A percentile compares a stretch with the other conserved stretches of the same genome.
Conservation (phyloP, 1,284 basidiomycete genomes). For the Mycosarcoma maydis region DNA sequence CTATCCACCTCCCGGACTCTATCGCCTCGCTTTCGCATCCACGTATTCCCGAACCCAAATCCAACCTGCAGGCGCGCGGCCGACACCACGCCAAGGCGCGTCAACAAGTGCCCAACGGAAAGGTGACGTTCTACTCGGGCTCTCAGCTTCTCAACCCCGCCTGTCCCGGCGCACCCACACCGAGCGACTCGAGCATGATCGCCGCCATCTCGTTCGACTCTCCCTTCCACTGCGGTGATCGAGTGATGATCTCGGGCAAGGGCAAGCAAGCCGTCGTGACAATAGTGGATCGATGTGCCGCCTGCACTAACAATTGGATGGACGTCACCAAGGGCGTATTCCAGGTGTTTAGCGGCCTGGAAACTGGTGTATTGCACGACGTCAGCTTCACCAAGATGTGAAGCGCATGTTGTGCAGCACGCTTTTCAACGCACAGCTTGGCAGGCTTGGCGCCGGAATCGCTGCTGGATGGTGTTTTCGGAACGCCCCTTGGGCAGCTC, state of each 20-base stretch:
- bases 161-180: conserved; percentile 13
- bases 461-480: not conserved
- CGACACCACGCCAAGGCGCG: conserved; percentile 12
- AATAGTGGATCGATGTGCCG: conserved; percentile 28
- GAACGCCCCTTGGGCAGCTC: too few species aligned
- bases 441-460: too few species aligned
- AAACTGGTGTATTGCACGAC: conserved; percentile 19
- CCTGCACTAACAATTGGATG: conserved; percentile 26
- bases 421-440: too few species aligned
- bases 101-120: conserved; percentile 8
- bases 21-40: not conserved
- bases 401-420: too few species aligned
- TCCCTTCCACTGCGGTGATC: conserved; percentile 37
- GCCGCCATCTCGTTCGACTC: conserved; percentile 30
- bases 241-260: conserved; percentile 10
- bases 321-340: conserved; percentile 51
- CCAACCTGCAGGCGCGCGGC: conserved; percentile 5
- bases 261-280: conserved; percentile 20
- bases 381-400: conserved; percentile 19
- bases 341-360: conserved; percentile 6
- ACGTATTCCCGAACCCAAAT: not conserved
- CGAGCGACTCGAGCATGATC: conserved; percentile 27
- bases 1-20: not conserved
- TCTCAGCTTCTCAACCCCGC: conserved; percentile 28
- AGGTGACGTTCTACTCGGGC: conserved; percentile 37